Base-by-base conservation (phyloP, 805 yeast species). In the Spathaspora passalidarum region DNA sequence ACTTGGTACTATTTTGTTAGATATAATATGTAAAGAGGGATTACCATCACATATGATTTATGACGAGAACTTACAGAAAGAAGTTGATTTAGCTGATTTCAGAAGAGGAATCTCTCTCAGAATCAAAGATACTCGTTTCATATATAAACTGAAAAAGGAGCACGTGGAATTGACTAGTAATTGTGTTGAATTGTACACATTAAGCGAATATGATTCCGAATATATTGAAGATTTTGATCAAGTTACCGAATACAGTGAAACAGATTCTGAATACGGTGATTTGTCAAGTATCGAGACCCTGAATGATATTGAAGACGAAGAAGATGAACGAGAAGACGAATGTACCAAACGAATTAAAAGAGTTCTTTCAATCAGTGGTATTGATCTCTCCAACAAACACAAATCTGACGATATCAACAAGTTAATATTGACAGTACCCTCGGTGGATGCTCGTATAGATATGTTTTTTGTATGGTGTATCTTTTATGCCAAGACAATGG, bases 401-500 rank as follows among this genome's bases (percentile, higher is more conserved):
- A 16, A 49, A 1, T 14, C 45, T 14, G 48, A 51, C 44, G 68
- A 66, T 39, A 50, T 51, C 23, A 61, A 63, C 42, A 56, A 60
- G 38, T 53, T 72, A 14, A 41, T 48, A 6, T 54, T 71, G 21
- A 45, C 49, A 8, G 53, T 69, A 4, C 72, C 73, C 0, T 73
- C 67, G 43, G 42, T 69, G 2, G 72, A 70, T 35, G 73, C 68
- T 4, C 53, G 73, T 7, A 42, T 66, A 6, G 75, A 71, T 50
- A 62, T 65, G 35, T 72, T 71, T 48, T 61, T 72, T 40, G 56
- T 68, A 4, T 72, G 76, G 76, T 71, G 76, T 51, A 46, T 56
- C 4, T 51, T 69, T 32, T 72, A 72, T 47, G 76, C 75, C 6
- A 45, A 49, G n/a, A 61, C 66, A 1, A 54, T 72, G 43, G 38